Evolutionary conservation across 257 asterid genomes (phyloP).

Genomic region (Primulina eburnea): DNA sequence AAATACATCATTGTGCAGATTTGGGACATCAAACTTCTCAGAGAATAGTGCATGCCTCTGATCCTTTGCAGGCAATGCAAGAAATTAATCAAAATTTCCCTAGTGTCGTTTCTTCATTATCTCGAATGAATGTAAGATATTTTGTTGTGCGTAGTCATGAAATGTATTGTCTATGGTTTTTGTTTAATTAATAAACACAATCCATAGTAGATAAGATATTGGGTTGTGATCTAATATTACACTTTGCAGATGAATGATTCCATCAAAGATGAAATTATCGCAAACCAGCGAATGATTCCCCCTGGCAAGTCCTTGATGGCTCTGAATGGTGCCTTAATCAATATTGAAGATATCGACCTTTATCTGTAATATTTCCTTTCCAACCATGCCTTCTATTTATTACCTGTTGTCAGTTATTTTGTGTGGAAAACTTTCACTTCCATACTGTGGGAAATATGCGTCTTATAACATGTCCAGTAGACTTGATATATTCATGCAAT

Average conservation of each 20-base stretch:
- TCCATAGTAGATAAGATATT: constrained; percentile 6
- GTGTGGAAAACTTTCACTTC: constrained; percentile 1
- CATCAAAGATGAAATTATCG: constrained; percentile 86
- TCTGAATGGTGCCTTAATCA: constrained; percentile 93
- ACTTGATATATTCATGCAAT: background rate
- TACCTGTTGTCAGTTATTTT: constrained; percentile 8
- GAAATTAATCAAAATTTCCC: constrained; percentile 96
- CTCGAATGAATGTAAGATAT: constrained; percentile 82
- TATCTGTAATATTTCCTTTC: constrained; percentile 66
- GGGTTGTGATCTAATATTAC: constrained; percentile 29
- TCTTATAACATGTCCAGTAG: background rate
- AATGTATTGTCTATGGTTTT: constrained; percentile 9
- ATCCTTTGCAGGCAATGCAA: constrained; percentile 93
- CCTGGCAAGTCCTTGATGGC: constrained; percentile 99
- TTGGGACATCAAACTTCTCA: constrained; percentile 99
- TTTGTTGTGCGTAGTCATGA: constrained; percentile 25
- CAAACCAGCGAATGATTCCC: constrained; percentile 95
- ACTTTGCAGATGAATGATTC: constrained; percentile 83
- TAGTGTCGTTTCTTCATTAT: constrained; percentile 85
- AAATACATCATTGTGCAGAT: constrained; percentile 46
- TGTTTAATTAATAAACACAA: background rate
- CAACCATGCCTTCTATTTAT: constrained; percentile 17
- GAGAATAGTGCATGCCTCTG: constrained; percentile 93
- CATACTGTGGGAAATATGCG: constrained; percentile 14
- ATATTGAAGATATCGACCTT: constrained; percentile 92